Conservation (phyloP, 345 rosid species). For the Bruguiera gymnorhiza region DNA sequence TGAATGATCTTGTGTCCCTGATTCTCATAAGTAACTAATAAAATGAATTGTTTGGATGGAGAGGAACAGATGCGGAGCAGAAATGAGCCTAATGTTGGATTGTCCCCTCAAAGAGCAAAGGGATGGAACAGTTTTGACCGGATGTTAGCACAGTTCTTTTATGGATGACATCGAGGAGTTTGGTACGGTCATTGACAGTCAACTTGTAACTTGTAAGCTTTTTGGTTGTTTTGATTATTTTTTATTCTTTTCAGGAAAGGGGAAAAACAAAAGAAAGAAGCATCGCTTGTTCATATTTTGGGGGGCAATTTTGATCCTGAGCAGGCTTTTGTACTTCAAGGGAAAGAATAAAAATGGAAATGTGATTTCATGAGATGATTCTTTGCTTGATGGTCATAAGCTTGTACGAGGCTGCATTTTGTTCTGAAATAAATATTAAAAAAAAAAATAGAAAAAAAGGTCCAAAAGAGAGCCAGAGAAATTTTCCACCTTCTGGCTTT, state of each 20-base stretch:
- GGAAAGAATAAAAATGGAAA: slow-evolving; percentile 8
- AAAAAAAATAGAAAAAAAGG: background rate
- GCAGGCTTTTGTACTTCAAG: background rate
- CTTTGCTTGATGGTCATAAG: background rate
- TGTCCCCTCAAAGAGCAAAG: slow-evolving; percentile 15
- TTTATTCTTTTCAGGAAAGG: background rate
- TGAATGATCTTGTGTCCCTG: background rate
- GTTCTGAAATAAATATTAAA: background rate
- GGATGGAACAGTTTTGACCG: slow-evolving; percentile 43
- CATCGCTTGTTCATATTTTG: slow-evolving; percentile 13
- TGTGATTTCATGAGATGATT: background rate
- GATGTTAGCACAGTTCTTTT: slow-evolving; percentile 20
- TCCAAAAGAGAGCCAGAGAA: too few species aligned
- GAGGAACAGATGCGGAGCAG: slow-evolving; percentile 31
- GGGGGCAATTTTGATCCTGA: slow-evolving; percentile 31
- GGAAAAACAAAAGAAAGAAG: background rate
- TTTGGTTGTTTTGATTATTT: slow-evolving; percentile 7
- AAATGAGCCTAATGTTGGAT: slow-evolving; percentile 26
- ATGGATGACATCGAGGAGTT: slow-evolving; percentile 21
- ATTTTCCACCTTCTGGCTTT: too few species aligned
- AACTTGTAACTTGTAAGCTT: slow-evolving; percentile 22
- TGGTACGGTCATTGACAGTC: slow-evolving; percentile 15
- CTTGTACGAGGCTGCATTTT: background rate
- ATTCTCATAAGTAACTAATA: slow-evolving; percentile 6
- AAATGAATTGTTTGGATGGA: slow-evolving; percentile 22